Evolutionary conservation across 2,329 filamentous ascomycete species (phyloP), one percentile per base, ranked within the genome.

Genomic region (Pseudocercospora ulei): DNA sequence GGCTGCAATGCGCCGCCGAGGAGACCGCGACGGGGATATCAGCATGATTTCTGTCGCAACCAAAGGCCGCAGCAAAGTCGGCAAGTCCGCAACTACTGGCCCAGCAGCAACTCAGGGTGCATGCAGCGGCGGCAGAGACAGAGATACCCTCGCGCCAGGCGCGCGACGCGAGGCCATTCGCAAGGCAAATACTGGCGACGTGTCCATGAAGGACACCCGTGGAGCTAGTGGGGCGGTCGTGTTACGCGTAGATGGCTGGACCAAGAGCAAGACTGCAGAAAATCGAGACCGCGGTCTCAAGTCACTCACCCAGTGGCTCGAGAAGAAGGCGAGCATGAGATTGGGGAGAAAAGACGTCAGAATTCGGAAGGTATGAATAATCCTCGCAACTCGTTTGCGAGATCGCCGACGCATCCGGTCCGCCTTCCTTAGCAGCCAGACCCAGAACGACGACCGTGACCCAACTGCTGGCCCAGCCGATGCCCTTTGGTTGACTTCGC

Each of bases 21-120:
- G 70, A 37, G 75, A 78, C 55, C 68, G 67, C 52, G 75, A 79
- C 64, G 75, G 75, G 20, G 75, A 79, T 56, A 56, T 78, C 43
- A 63, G 68, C 28, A 79, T 78, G 75, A 72, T 70, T 53, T 59
- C 59, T 35, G 56, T 62, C 22, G 59, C 58, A 37, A 55, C 63
- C 19, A 57, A 55, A 37, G 54, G 51, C 12, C 50, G 56, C 35
- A 50, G 49, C 29, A 39, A 28, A 26, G 51, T 57, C 35, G 48
- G 53, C 35, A 57, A 59, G 39, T 30, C 37, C 22, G 46, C 51
- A 41, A 41, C 41, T 34, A 37, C 46, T 14, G 41, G 41, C 4
- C 41, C 37, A 28, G 41, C 41, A 17, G 41, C 38, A 7, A 41
- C 51, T 5, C 38, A 45, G 34, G 28, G 46, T 18, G 43, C 40